Base-by-base conservation (phyloP, 176 grass and related monocot species). In the Elymus sibiricus region DNA sequence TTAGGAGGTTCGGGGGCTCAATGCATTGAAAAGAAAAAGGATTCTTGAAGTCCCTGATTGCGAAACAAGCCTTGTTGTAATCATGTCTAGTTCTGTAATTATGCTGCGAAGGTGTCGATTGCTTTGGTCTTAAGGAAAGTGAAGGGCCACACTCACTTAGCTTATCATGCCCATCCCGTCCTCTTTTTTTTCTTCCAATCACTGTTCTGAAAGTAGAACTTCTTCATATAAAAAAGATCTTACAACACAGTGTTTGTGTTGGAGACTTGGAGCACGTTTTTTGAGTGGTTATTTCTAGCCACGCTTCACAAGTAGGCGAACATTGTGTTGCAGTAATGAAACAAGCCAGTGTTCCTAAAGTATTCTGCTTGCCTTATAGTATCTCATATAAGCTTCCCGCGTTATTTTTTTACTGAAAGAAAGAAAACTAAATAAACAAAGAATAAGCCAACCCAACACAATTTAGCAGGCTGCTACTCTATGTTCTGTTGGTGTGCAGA, bases 101-200 rank as follows among this genome's bases (percentile, higher is more conserved):
- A 78, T 86, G 71, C 29, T 64, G 32, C 34, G 24, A 72, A 42
- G 84, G 21, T 46, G 15, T 46, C 44, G 13, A 74, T 83, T 90
- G 74, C 85, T 90, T 87, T 68, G 75, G n/a, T 67, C 80, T 80
- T 79, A 87, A 87, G 80, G 22, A 86, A 90, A 79, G 7, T 2
- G 59, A 83, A 28, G 84, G 75, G 4, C 60, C 89, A 84, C 27
- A 74, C 22, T 49, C 42, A 47, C n/a, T 44, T 47, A 59, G 19
- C 35, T 46, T 87, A 32, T 66, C 74, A 60, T 58, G 34, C 5
- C 4, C 74, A 78, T 55, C 7, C n/a, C 34, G 12, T 39, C 11
- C 11, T 29, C 1, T 29, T n/a, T 34, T 29, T 43, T 35, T 51
- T 32, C 17, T 88, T 79, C 4, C 17, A 72, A 15, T 16, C 51